phyloP scores from a whole-genome alignment of 2,329 filamentous ascomycete species.

The Nannizziopsis arthrosporioides region DNA sequence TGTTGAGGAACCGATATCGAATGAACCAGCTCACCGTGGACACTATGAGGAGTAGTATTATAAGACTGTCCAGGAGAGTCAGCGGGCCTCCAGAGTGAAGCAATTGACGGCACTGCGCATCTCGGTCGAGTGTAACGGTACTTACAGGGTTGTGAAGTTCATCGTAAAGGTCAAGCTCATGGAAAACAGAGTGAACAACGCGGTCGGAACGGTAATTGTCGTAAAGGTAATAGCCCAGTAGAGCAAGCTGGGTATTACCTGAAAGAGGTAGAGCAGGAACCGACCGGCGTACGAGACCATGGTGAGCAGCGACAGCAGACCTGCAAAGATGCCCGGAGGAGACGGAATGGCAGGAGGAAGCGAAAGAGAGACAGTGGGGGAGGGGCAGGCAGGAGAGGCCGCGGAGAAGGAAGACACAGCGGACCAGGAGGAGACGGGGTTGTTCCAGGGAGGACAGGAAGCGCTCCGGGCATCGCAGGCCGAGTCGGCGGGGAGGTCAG shows the following conservation, averaged over 20 bases:
- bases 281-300: slow-evolving; percentile 14
- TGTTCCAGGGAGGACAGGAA: neutral
- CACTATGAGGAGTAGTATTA: slow-evolving; percentile 64
- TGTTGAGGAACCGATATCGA: slow-evolving; percentile 88
- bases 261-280: slow-evolving; percentile 37
- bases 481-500: neutral
- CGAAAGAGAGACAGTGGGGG: neutral
- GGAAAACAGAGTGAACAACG: slow-evolving; percentile 80
- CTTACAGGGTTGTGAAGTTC: slow-evolving; percentile 92
- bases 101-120: no score
- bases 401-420: slow-evolving; percentile 4
- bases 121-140: neutral
- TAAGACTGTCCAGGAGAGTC: slow-evolving; percentile 41
- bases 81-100: no score
- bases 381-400: neutral
- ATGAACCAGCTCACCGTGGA: slow-evolving; percentile 91
- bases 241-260: slow-evolving; percentile 46
- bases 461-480: slow-evolving; percentile 1
- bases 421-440: slow-evolving; percentile 3
- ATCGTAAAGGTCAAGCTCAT: slow-evolving; percentile 94
- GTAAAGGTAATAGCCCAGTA: slow-evolving; percentile 77
- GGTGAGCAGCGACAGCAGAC: slow-evolving; percentile 8
- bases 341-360: slow-evolving; percentile 1
- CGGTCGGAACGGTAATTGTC: slow-evolving; percentile 78
- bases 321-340: neutral